A percentile compares a stretch with the other conserved stretches of the same genome.
These are phyloP conservation scores for Neofusicoccum cordaticola DNA, from an alignment of 2,329 filamentous ascomycete genomes.

Conservation along the genomic window DNA sequence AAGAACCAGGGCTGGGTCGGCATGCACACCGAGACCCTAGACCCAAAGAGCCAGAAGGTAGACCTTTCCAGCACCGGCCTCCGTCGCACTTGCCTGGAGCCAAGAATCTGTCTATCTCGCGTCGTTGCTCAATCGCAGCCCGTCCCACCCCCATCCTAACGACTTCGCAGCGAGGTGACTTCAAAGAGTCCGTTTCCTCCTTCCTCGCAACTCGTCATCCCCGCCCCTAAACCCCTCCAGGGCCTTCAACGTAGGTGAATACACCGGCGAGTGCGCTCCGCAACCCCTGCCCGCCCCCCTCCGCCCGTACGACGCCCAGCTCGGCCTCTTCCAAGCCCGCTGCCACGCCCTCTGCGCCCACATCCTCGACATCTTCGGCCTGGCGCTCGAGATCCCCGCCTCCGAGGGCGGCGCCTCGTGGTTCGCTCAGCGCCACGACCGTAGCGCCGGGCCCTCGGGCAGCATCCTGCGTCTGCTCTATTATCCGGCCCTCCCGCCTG, in stretches of 20 bases:
- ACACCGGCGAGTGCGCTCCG: slow-evolving; percentile 62
- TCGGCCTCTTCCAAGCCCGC: slow-evolving; percentile 64
- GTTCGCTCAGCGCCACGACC: slow-evolving; percentile 62
- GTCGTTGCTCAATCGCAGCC: slow-evolving; percentile 20
- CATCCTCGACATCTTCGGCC: slow-evolving; percentile 73
- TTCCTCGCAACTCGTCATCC: background rate
- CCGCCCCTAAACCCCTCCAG: slow-evolving; percentile 45
- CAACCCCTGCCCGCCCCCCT: slow-evolving; percentile 74
- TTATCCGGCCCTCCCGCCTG: slow-evolving; percentile 41
- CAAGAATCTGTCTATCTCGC: too few relatives aligned
- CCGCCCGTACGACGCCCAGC: slow-evolving; percentile 55
- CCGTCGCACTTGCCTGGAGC: too few relatives aligned
- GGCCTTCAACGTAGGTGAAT: slow-evolving; percentile 89
- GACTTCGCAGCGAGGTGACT: slow-evolving; percentile 62
- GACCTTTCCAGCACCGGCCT: too few relatives aligned
- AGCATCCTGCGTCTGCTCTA: slow-evolving; percentile 56
- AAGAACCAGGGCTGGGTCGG: slow-evolving; percentile 86
- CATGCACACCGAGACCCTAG: slow-evolving; percentile 84
- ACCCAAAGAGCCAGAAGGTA: slow-evolving; percentile 78
- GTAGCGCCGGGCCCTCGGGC: slow-evolving; percentile 48
- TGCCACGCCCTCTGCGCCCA: slow-evolving; percentile 72
- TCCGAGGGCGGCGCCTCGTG: slow-evolving; percentile 44
- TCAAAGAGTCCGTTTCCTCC: slow-evolving; percentile 68
- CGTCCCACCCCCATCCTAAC: background rate
- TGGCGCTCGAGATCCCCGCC: slow-evolving; percentile 62